These are phyloP conservation scores for Ceratobasidium sp. DNA, from an alignment of 1,284 basidiomycete species.

Conservation along the genomic window DNA sequence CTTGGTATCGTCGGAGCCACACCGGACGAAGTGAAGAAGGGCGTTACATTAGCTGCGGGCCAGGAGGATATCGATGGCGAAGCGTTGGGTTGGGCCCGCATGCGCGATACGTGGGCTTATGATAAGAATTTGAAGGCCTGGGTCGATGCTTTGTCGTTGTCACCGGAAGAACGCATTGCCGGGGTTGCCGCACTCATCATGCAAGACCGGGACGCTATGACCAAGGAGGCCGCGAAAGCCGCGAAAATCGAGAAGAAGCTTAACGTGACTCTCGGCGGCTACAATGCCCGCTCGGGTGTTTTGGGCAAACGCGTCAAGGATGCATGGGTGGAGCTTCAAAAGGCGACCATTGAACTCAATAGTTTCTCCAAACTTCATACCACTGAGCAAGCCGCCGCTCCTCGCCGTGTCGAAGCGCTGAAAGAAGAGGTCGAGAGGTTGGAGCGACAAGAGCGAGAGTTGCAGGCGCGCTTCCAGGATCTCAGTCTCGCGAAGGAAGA, in stretches of 20 bases:
- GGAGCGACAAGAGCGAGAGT: slow-evolving; percentile 71
- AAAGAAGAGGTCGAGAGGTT: slow-evolving; percentile 83
- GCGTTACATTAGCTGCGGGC: slow-evolving; percentile 66
- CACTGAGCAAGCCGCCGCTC: slow-evolving; percentile 76
- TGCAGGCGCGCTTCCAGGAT: slow-evolving; percentile 85
- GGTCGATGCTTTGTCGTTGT: slow-evolving; percentile 68
- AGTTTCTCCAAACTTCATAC: slow-evolving; percentile 74
- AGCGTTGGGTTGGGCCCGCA: slow-evolving; percentile 67
- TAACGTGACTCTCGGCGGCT: slow-evolving; percentile 84
- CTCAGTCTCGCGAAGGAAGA: slow-evolving; percentile 74
- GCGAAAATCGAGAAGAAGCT: slow-evolving; percentile 93
- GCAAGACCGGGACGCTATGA: slow-evolving; percentile 73
- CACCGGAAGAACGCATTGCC: slow-evolving; percentile 63
- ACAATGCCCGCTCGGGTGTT: slow-evolving; percentile 76
- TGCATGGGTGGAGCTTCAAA: slow-evolving; percentile 72
- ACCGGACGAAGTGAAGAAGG: slow-evolving; percentile 76
- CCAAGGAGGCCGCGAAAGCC: slow-evolving; percentile 79
- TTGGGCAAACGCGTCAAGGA: slow-evolving; percentile 70
- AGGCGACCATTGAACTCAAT: slow-evolving; percentile 70
- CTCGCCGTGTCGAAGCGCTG: slow-evolving; percentile 72
- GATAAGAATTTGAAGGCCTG: slow-evolving; percentile 64
- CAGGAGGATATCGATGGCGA: slow-evolving; percentile 64
- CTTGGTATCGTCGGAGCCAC: slow-evolving; percentile 86
- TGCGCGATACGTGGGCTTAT: slow-evolving; percentile 67
- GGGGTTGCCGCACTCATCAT: slow-evolving; percentile 71